Base-by-base conservation (phyloP, 495 filamentous ascomycete species). In the Neurospora sp. region DNA sequence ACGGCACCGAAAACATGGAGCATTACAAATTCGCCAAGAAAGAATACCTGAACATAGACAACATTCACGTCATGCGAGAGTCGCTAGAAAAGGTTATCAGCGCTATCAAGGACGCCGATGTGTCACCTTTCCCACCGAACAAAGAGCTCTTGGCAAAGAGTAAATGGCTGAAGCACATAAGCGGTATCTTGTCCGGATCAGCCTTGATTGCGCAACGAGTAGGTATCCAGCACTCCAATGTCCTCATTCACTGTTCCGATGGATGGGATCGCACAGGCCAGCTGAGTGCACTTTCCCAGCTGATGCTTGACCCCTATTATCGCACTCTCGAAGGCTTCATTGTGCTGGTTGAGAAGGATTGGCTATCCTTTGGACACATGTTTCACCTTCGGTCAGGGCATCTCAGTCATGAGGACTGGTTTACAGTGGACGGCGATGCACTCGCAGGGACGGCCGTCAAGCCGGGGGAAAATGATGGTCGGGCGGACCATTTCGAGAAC, bases 191-290 rank as follows among this genome's bases (percentile, higher is more conserved):
- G 11, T 93, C 97, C 46, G 96, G 96, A 14, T 89, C 93, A 18
- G 87, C 88, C 42, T 83, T 96, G 71, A 97, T 99, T 73, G 91
- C 95, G 31, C 88, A 93, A 42, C 93, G 97, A 77, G 91, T 99
- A 70, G 96, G 93, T 37, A 89, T 98, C 39, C 91, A 92, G 71
- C 95, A 97, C 77, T 96, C 93, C 12, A 94, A 99, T 81, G 96
- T 96, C 11, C 85, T 99, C 59, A 97, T 99, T 42, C 96, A 99
- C 80, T 99, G 96, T 79, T 98, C 96, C 3, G 96, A 99, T 82
- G 96, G 96, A 23, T 99, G 96, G 96, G 96, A 99, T 80, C 91
- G 96, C 39, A 99, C 96, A 12, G 93, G 93, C 78, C 96, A 99
- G 82, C 87, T 99, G 37, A 95, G 95, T 79, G 93, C 94, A n/a